phyloP scores from a whole-genome alignment of 805 yeast species.

The Kazachstania bromeliacearum region DNA sequence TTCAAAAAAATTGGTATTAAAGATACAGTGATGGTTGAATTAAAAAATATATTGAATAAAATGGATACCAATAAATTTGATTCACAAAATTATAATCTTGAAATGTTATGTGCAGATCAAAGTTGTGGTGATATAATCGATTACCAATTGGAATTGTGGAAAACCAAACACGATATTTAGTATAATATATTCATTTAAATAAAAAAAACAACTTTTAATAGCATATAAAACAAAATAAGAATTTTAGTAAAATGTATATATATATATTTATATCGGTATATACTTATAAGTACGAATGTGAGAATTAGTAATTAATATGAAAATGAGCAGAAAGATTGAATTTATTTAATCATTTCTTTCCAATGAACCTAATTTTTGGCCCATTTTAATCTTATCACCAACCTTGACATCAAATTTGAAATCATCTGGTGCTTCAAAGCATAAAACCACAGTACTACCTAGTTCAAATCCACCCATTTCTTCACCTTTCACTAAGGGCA shows the following conservation, averaged over 20 bases:
- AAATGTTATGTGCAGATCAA: constrained; percentile 19
- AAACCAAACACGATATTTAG: constrained; percentile 1
- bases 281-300: too few relatives aligned
- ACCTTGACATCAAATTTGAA: constrained; percentile 60
- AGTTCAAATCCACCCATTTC: constrained; percentile 96
- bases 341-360: constrained; percentile 1
- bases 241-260: not conserved
- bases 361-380: constrained; percentile 57
- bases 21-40: constrained; percentile 14
- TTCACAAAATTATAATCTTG: constrained; percentile 11
- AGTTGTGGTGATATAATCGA: constrained; percentile 16
- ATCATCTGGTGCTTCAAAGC: constrained; percentile 86
- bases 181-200: too few relatives aligned
- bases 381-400: constrained; percentile 79
- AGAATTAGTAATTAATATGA: not conserved
- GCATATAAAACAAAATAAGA: too few relatives aligned
- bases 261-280: not conserved
- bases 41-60: constrained; percentile 5
- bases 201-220: too few relatives aligned
- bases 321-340: not conserved
- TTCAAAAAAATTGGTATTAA: constrained; percentile 7
- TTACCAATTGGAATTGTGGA: constrained; percentile 24
- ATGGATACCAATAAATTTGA: constrained; percentile 1
- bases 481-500: constrained; percentile 81
- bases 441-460: constrained; percentile 94